Evolutionary conservation across 768 basidiomycete species (phyloP), one percentile per base, ranked within the genome.

Genomic region (Thelephora ganbajun): DNA sequence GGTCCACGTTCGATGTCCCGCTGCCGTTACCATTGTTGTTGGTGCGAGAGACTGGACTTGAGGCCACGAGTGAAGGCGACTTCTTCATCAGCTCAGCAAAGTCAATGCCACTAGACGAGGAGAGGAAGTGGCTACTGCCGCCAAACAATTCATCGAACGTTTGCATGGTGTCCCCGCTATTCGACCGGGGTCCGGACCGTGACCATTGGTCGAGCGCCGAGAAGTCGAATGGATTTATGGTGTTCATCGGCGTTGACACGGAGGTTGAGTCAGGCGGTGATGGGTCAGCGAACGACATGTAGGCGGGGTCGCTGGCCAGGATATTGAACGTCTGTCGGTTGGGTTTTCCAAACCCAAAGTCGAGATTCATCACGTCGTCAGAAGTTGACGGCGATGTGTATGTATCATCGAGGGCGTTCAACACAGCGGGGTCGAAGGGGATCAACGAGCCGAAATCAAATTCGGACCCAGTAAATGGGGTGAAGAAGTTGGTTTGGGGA

Each of bases 251-350:
- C 49, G 45, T 45, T 34, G 23, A 55, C 11, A 19, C 16, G 51
- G 54, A 6, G 48, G 53, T 45, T 34, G 51, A 50, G 47, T 62
- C 61, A 22, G 49, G 50, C 34, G 54, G 54, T 18, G 52, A 57
- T 9, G 69, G 64, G 46, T 69, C 68, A 7, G 80, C 74, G 59
- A 83, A 83, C n/a, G 86, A 85, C 69, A 84, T 86, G 69, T 83
- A 89, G 64, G 79, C 71, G 1, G 88, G 86, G 52, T 89, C 89
- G 64, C 72, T 79, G 44, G 86, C 86, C 49, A 92, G 80, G 11
- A 83, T 86, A 49, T 82, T 88, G 62, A 77, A 88, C 1, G 78
- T 18, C 39, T 16, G 73, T 5, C 69, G 66, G 33, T 66, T 65
- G 6, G 73, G 66, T 46, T 65, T 62, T 26, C 77, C 76, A 54